phyloP scores from a whole-genome alignment of 306 rosid genomes.

The Begonia masoniana region DNA sequence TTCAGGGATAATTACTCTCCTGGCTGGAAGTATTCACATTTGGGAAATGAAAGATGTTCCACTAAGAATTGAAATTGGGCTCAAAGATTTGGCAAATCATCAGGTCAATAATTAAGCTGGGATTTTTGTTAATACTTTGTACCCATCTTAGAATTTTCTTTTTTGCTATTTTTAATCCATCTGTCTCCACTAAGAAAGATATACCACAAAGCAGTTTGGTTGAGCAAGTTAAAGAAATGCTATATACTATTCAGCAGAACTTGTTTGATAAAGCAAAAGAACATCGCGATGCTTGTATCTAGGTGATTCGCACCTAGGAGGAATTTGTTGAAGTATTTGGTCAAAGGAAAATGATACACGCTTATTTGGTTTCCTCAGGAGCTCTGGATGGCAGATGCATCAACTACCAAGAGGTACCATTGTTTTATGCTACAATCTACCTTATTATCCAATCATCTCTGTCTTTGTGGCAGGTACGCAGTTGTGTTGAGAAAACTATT shows the following conservation, averaged over 20 bases:
- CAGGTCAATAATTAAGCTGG: conserved; percentile 32
- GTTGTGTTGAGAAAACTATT: no score
- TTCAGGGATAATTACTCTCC: conserved; percentile 80
- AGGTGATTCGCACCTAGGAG: conserved; percentile 55
- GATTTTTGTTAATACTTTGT: not conserved
- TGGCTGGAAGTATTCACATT: conserved; percentile 94
- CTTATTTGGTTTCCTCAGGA: conserved; percentile 91
- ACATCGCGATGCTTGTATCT: conserved; percentile 64
- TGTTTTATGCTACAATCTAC: no score
- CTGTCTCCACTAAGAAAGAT: conserved; percentile 32
- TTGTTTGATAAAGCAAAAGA: conserved; percentile 60
- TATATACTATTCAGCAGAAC: conserved; percentile 52
- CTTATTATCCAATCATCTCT: no score
- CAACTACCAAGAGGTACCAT: no score
- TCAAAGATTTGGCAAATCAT: conserved; percentile 64
- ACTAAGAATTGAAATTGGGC: conserved; percentile 92
- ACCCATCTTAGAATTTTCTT: no score
- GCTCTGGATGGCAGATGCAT: conserved; percentile 21
- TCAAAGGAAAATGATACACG: conserved; percentile 66
- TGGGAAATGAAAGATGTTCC: conserved; percentile 99
- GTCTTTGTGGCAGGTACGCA: not conserved
- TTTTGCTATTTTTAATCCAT: no score
- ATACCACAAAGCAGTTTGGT: conserved; percentile 43
- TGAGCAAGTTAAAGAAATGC: conserved; percentile 40
- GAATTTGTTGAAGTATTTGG: conserved; percentile 61